Conservation (phyloP, 768 basidiomycete genomes). For the Pleurotus salmoneostramineus region DNA sequence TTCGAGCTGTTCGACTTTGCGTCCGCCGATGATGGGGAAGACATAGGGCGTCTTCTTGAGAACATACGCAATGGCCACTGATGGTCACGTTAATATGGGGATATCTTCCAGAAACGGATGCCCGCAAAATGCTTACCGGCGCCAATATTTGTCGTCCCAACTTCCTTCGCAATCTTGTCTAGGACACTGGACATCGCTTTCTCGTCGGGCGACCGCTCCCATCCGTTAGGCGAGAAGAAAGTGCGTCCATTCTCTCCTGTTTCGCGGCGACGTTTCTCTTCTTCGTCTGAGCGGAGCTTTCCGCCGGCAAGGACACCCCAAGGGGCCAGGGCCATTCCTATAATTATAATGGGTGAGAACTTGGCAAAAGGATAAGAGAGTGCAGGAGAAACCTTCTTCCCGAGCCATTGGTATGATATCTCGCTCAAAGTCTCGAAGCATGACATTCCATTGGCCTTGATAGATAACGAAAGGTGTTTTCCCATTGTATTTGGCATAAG, state of each 20-base stretch:
- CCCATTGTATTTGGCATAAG: constrained; percentile 43
- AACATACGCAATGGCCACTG: constrained; percentile 52
- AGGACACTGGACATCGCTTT: constrained; percentile 35
- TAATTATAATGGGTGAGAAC: not conserved
- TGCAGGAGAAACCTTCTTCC: constrained; percentile 28
- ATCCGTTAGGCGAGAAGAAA: constrained; percentile 19
- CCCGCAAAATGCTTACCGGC: constrained; percentile 28
- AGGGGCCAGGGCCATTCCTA: constrained; percentile 31
- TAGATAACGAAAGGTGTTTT: constrained; percentile 52
- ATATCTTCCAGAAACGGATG: too few species aligned
- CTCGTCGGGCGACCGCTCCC: constrained; percentile 45
- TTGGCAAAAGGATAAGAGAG: constrained; percentile 23
- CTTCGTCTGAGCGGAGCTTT: constrained; percentile 22
- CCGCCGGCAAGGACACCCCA: constrained; percentile 29
- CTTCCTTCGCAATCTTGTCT: constrained; percentile 45
- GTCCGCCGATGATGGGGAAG: constrained; percentile 48
- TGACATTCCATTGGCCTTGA: constrained; percentile 42
- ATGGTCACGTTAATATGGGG: too few species aligned
- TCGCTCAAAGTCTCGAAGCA: constrained; percentile 45
- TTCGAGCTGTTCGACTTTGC: constrained; percentile 47
- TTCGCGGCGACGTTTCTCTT: constrained; percentile 19
- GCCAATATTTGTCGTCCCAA: constrained; percentile 42
- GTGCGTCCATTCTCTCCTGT: constrained; percentile 34
- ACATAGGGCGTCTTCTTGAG: constrained; percentile 51
- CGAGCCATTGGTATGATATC: constrained; percentile 48